Evolutionary conservation across 805 yeast species (phyloP), one percentile per base, ranked within the genome.

Genomic region (Ogataea zsoltii): DNA sequence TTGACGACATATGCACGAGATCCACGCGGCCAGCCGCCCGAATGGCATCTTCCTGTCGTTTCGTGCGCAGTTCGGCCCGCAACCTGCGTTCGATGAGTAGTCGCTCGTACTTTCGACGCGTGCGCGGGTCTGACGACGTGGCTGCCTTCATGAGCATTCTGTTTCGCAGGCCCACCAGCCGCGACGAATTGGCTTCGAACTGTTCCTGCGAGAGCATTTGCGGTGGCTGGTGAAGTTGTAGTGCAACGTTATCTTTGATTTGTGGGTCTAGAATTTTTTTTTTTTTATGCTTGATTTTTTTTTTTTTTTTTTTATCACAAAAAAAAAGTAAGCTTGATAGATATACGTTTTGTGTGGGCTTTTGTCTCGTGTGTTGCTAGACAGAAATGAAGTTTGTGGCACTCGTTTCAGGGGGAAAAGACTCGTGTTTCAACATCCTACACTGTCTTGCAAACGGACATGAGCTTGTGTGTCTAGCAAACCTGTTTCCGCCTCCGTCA

Each of bases 381-480:
- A 6, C 25, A 21, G 14, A 37, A 19, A 92, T 94, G 99, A 90
- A 89, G 64, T 88, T 91, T 60, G 87, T 90, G 28, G 99, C 96
- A 0, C 72, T 94, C 17, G 82, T 94, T 0, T 88, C 96, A 0
- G 99, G 99, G 4, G 99, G 99, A 0, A 94, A 94, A 60, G 99
- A 94, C 64, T 91, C 97, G 7, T 89, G 91, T 68, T 94, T 77
- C 65, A 94, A 91, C 61, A 81, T 92, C 13, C 68, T 89, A 31
- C 96, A 94, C 61, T 89, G 98, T 58, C 62, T 87, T n/a, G 74
- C 77, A 2, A 80, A 86, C 42, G 96, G 95, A 12, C 99, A 94
- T 67, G 87, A 88, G 56, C 69, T 94, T 5, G 79, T 79, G 0
- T 97, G 96, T 1, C 66, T 92, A 38, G 98, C 90, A 0, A 94